phyloP scores from a whole-genome alignment of 2,329 filamentous ascomycete species.

The Curvularia spicifera region DNA sequence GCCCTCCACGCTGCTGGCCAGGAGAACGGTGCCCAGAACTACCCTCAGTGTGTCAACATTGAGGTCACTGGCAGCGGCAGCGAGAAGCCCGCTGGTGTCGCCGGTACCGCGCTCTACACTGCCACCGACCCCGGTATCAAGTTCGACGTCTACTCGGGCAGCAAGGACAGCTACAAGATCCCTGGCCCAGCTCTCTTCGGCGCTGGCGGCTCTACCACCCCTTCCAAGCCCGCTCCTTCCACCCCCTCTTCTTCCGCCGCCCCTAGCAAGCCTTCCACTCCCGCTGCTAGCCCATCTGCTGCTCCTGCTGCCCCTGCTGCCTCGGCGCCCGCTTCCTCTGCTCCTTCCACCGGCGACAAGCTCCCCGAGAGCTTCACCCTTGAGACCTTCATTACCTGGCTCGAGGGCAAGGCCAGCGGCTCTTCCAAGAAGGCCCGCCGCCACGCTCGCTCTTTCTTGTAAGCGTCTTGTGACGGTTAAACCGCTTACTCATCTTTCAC shows the following conservation, averaged over 20 bases:
- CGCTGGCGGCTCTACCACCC: constrained; percentile 22
- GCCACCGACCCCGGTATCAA: constrained; percentile 51
- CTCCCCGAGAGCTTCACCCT: constrained; percentile 44
- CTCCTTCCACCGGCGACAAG: constrained; percentile 21
- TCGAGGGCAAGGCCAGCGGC: constrained; percentile 34
- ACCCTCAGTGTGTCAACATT: constrained; percentile 60
- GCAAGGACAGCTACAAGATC: constrained; percentile 48
- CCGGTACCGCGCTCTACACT: constrained; percentile 59
- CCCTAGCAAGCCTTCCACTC: constrained; percentile 6
- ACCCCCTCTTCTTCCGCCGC: constrained; percentile 16
- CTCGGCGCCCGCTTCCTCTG: constrained; percentile 15
- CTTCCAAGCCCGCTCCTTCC: constrained; percentile 18
- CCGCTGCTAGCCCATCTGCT: constrained; percentile 4
- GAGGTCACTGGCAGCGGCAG: constrained; percentile 57
- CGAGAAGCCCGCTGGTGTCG: constrained; percentile 54
- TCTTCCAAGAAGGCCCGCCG: constrained; percentile 34
- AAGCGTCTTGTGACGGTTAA: constrained; percentile 2
- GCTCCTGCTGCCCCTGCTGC: not conserved
- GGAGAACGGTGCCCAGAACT: constrained; percentile 59
- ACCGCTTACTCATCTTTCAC: not conserved
- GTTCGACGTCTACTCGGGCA: constrained; percentile 51
- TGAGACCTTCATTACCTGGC: constrained; percentile 44
- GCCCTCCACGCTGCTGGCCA: constrained; percentile 56
- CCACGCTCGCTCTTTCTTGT: constrained; percentile 37
- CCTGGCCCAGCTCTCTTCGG: constrained; percentile 51